phyloP scores from a whole-genome alignment of 768 basidiomycete species.

The Russula dissimulans region DNA sequence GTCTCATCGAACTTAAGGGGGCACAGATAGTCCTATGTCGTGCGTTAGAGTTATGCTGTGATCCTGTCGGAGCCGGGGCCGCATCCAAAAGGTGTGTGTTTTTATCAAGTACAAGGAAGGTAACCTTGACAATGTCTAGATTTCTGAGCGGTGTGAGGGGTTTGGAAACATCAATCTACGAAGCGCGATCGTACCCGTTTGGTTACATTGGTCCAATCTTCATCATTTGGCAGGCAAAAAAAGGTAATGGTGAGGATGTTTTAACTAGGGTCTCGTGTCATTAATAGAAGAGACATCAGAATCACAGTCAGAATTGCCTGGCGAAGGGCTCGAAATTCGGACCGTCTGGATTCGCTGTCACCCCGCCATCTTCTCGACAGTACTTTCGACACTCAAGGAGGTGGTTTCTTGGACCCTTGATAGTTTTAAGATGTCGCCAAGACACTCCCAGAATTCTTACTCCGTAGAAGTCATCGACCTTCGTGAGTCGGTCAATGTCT shows the following conservation, averaged over 20 bases:
- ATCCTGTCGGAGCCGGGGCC: slow-evolving; percentile 53
- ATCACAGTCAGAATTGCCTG: slow-evolving; percentile 17
- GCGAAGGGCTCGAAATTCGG: slow-evolving; percentile 25
- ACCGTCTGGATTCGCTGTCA: slow-evolving; percentile 73
- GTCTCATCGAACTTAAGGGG: slow-evolving; percentile 66
- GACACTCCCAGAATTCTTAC: slow-evolving; percentile 22
- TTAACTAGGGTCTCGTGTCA: neutral
- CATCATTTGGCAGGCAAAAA: slow-evolving; percentile 53
- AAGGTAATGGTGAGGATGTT: neutral
- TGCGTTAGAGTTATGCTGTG: slow-evolving; percentile 48
- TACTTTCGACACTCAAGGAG: slow-evolving; percentile 41
- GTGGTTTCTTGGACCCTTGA: slow-evolving; percentile 45
- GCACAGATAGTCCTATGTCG: slow-evolving; percentile 43
- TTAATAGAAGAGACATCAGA: slow-evolving; percentile 23
- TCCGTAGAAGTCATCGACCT: slow-evolving; percentile 64
- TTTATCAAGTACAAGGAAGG: neutral
- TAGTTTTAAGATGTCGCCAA: slow-evolving; percentile 21
- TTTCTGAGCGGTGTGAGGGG: slow-evolving; percentile 57
- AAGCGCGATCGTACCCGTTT: slow-evolving; percentile 52
- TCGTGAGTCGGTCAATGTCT: slow-evolving; percentile 61
- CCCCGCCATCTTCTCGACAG: slow-evolving; percentile 56
- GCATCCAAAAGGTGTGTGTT: slow-evolving; percentile 46
- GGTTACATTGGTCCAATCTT: slow-evolving; percentile 61
- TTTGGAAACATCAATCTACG: slow-evolving; percentile 61
- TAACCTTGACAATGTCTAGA: slow-evolving; percentile 30